phyloP scores from a whole-genome alignment of 768 basidiomycete species.

The Termitomyces sp. region DNA sequence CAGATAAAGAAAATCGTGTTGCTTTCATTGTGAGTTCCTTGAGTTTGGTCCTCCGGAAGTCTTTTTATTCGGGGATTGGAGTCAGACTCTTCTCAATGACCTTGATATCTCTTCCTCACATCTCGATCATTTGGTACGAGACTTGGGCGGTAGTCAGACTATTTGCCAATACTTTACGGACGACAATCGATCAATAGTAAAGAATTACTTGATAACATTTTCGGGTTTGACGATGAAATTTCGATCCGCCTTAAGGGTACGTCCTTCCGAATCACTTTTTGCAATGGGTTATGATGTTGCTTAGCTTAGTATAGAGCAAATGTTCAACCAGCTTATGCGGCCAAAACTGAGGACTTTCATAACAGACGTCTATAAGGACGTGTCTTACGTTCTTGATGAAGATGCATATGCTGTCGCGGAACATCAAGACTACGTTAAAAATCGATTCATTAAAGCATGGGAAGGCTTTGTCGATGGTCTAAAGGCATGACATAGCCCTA shows the following conservation, averaged over 20 bases:
- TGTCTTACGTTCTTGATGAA: constrained; percentile 86
- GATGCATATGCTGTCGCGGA: constrained; percentile 80
- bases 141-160: constrained; percentile 46
- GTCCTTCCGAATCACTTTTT: constrained; percentile 9
- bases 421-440: constrained; percentile 79
- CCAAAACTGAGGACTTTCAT: constrained; percentile 82
- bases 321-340: constrained; percentile 92
- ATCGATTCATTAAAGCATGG: constrained; percentile 89
- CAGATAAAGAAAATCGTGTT: constrained; percentile 72
- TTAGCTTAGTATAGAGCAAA: constrained; percentile 82
- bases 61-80: constrained; percentile 4
- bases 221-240: constrained; percentile 57
- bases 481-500: constrained; percentile 42
- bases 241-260: constrained; percentile 67
- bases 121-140: constrained; percentile 74
- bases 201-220: constrained; percentile 41
- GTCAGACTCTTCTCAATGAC: constrained; percentile 85
- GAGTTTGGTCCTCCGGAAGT: neutral
- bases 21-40: constrained; percentile 71
- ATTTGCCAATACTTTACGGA: constrained; percentile 67
- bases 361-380: constrained; percentile 84
- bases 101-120: constrained; percentile 90
- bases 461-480: constrained; percentile 82
- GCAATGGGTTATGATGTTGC: neutral
- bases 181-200: constrained; percentile 46